phyloP scores from a whole-genome alignment of 202 grass and related monocot species.

The Setaria italica region DNA sequence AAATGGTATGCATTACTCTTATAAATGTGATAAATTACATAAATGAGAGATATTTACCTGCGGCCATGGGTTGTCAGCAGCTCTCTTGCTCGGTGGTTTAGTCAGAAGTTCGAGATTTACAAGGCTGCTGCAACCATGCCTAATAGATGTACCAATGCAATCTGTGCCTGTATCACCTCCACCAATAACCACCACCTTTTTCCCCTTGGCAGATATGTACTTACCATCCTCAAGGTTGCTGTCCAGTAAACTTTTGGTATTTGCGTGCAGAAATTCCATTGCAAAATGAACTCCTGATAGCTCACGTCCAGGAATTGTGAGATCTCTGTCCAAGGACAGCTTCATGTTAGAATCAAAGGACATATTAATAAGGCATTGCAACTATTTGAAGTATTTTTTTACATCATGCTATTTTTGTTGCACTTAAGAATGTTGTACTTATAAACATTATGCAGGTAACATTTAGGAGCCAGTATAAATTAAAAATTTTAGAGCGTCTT shows the following conservation, averaged over 20 bases:
- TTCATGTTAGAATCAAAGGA: constrained; percentile 34
- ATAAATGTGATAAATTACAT: not conserved
- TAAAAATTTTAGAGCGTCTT: constrained; percentile 11
- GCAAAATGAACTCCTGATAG: constrained; percentile 93
- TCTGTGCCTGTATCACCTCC: constrained; percentile 98
- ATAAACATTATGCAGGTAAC: not conserved
- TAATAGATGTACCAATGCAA: constrained; percentile 93
- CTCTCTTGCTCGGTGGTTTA: constrained; percentile 82
- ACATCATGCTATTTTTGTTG: not conserved
- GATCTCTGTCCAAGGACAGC: constrained; percentile 65
- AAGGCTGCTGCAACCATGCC: constrained; percentile 84
- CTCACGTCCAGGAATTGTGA: constrained; percentile 82
- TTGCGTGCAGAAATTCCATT: constrained; percentile 96
- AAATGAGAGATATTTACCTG: constrained; percentile 59
- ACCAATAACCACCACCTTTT: constrained; percentile 99
- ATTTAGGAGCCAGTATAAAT: constrained; percentile 7
- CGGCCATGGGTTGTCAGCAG: constrained; percentile 87
- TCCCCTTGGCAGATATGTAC: constrained; percentile 90
- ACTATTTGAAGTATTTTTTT: not conserved
- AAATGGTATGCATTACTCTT: not conserved
- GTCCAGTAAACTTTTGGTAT: constrained; percentile 98
- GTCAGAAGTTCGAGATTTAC: constrained; percentile 91
- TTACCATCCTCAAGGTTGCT: constrained; percentile 94
- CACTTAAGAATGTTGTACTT: constrained; percentile 11
- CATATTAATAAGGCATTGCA: not conserved